A percentile compares a stretch with the other conserved stretches of the same genome.
Conservation (phyloP, 371 early-diverging fungal genomes). For the Umbelopsis sp. region DNA sequence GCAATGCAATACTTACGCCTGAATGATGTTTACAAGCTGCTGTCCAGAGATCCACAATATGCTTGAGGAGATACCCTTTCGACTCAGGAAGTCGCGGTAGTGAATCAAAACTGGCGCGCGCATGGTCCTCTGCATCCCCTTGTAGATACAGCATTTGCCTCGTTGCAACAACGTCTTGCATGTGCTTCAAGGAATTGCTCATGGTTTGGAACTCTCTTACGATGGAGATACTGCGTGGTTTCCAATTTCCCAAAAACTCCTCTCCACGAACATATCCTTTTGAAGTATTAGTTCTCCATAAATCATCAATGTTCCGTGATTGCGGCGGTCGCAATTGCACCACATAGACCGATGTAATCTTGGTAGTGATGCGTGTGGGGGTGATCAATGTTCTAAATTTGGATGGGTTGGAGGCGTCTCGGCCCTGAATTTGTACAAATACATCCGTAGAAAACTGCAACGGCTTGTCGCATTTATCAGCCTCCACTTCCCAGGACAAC, state of each 20-base stretch:
- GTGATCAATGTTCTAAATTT: slow-evolving; percentile 37
- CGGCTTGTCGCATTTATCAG: slow-evolving; percentile 44
- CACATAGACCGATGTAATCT: slow-evolving; percentile 54
- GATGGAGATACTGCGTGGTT: slow-evolving; percentile 73
- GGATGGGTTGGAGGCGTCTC: slow-evolving; percentile 35
- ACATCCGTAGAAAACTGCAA: slow-evolving; percentile 50
- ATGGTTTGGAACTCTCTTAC: slow-evolving; percentile 61
- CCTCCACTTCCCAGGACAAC: slow-evolving; percentile 49
- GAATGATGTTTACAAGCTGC: neutral
- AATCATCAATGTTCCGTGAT: slow-evolving; percentile 56
- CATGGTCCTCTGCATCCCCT: slow-evolving; percentile 18
- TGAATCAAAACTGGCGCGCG: neutral
- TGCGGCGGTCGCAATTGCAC: slow-evolving; percentile 61
- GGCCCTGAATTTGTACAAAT: slow-evolving; percentile 52
- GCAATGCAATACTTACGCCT: neutral
- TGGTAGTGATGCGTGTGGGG: slow-evolving; percentile 33
- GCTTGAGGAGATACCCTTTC: neutral
- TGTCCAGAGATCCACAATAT: neutral
- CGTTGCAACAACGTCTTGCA: slow-evolving; percentile 57
- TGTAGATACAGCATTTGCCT: slow-evolving; percentile 38
- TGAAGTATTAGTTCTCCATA: slow-evolving; percentile 79
- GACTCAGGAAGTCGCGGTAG: neutral
- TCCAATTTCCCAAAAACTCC: slow-evolving; percentile 78
- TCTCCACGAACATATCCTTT: slow-evolving; percentile 85
- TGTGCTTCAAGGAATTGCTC: slow-evolving; percentile 32